Evolutionary conservation across 352 stramenopile species (phyloP).

Genomic region (Pythium phragmitis): DNA sequence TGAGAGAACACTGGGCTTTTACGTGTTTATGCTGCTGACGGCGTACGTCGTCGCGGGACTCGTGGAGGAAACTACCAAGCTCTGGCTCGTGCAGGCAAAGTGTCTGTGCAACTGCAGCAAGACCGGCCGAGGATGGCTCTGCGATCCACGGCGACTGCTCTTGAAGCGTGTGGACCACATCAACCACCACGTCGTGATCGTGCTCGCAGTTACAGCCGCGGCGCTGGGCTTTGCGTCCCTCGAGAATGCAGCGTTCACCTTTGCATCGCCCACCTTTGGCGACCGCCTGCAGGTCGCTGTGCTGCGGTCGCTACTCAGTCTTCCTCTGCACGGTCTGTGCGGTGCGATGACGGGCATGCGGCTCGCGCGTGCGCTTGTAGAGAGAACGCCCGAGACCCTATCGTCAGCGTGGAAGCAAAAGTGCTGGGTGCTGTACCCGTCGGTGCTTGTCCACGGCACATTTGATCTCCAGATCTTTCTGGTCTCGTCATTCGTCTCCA

Average conservation of each 20-base stretch:
- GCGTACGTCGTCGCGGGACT: conserved; percentile 59
- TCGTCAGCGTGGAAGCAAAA: conserved; percentile 35
- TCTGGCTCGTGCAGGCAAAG: conserved; percentile 60
- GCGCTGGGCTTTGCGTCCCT: conserved; percentile 60
- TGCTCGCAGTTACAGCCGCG: conserved; percentile 48
- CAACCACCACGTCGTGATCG: conserved; percentile 60
- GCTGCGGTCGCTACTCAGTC: conserved; percentile 42
- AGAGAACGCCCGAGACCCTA: conserved; percentile 8
- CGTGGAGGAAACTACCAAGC: conserved; percentile 67
- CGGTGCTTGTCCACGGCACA: conserved; percentile 53
- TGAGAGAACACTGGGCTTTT: conserved; percentile 60
- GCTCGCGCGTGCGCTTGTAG: conserved; percentile 39
- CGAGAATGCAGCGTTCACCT: conserved; percentile 59
- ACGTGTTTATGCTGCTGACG: conserved; percentile 49
- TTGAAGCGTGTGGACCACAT: conserved; percentile 41
- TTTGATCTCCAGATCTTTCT: conserved; percentile 68
- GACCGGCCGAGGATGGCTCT: conserved; percentile 32
- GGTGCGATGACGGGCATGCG: conserved; percentile 62
- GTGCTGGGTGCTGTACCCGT: conserved; percentile 35
- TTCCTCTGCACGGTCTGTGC: conserved; percentile 62
- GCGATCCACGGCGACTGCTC: conserved; percentile 47
- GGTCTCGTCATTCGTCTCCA: conserved; percentile 39
- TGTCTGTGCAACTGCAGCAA: conserved; percentile 38
- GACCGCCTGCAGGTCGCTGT: conserved; percentile 40
- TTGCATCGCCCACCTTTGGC: conserved; percentile 31